Conservation (phyloP, 202 grass and related monocot species). For the Eragrostis tef region DNA sequence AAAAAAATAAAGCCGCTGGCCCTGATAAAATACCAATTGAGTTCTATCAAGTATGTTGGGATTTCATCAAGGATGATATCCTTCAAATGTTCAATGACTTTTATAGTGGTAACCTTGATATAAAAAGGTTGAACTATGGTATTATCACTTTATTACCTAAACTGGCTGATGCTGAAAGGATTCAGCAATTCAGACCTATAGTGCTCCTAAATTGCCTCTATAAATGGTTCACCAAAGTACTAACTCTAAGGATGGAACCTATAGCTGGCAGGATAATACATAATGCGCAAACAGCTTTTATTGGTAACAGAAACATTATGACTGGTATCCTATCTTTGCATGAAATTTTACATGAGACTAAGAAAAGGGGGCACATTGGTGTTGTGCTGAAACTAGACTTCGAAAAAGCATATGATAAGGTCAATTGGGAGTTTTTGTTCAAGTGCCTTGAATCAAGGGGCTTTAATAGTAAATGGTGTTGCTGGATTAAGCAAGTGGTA, state of each 20-base stretch:
- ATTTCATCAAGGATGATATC: too few relatives aligned
- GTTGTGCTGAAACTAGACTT: background rate
- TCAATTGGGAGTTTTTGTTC: background rate
- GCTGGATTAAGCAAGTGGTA: too few relatives aligned
- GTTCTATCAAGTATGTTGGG: too few relatives aligned
- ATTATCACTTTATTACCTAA: too few relatives aligned
- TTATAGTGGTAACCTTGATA: too few relatives aligned
- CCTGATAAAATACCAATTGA: too few relatives aligned
- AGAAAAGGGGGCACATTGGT: background rate
- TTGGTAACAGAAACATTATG: background rate
- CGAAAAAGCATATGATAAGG: background rate
- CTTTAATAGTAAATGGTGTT: background rate
- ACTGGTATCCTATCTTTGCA: background rate
- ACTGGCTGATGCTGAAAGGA: too few relatives aligned
- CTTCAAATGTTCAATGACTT: too few relatives aligned
- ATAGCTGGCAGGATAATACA: background rate
- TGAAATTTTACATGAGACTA: background rate
- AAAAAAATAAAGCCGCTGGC: too few relatives aligned
- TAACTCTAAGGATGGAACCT: background rate
- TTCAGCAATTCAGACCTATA: too few relatives aligned
- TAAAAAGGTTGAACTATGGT: too few relatives aligned
- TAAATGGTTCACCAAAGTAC: background rate
- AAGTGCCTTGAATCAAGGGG: background rate
- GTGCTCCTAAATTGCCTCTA: background rate
- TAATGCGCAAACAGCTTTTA: background rate